Base-by-base conservation (phyloP, 129 eudicot genomes). In the Centella asiatica region DNA sequence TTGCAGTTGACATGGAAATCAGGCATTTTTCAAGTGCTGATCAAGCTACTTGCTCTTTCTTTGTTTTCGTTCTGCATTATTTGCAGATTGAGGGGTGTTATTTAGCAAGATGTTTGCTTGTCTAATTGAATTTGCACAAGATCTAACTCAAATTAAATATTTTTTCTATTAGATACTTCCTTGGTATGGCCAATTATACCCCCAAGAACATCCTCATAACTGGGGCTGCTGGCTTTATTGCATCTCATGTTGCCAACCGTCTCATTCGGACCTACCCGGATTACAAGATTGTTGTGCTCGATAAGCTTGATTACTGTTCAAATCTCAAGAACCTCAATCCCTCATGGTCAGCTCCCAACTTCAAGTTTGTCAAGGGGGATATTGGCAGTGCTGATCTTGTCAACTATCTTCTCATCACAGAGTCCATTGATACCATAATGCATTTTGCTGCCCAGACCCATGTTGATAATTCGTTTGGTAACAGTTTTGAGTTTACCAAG, bases 191-290 rank as follows among this genome's bases (percentile, higher is more conserved):
- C 9, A 56, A 22, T 37, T 74, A 74, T 29, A 67, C 50, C 6
- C 78, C 78, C 39, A 74, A 74, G 62, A 74, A 74, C 63, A 74
- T 74, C 54, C 78, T 74, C 49, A 54, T 74, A 28, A 74, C 78
- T 24, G 78, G 78, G 50, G 78, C 78, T 46, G 78, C 74, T 39
- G 73, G 78, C 13, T 74, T 74, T 34, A 74, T 74, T 29, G 78
- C 78, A 10, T 67, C 74, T 18, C 78, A 74, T 67, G 78, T 74
- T 18, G 78, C 74, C 23, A 74, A 74, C 17, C 57, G 74, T 39
- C 78, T 74, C 11, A 32, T 74, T 22, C 51, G 74, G 58, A 74
- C n/a, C 33, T 61, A 74, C 46, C 78, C 78, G 1, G 69, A 74
- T 6, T 74, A 74, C 65, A 74, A 74, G 69, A 71, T 71, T 8